These are phyloP conservation scores for Fulvia fulva DNA, from an alignment of 2,329 filamentous ascomycete genomes.

Conservation along the genomic window DNA sequence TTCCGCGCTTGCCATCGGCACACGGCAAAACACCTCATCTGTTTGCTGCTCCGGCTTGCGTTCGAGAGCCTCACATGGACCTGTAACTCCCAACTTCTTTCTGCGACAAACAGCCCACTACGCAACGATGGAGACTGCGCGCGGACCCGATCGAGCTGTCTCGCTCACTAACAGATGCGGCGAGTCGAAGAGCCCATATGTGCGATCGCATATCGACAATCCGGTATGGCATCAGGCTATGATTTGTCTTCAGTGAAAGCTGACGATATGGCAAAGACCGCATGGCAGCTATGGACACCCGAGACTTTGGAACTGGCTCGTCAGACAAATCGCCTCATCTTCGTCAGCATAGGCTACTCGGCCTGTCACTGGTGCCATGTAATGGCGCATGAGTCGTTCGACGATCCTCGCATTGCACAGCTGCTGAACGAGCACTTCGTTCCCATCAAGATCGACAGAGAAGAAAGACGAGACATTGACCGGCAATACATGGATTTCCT, in stretches of 20 bases:
- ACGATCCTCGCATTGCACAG: slow-evolving; percentile 71
- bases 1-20: not conserved
- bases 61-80: not conserved
- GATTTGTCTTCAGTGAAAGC: not conserved
- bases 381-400: slow-evolving; percentile 89
- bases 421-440: slow-evolving; percentile 85
- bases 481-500: slow-evolving; percentile 98
- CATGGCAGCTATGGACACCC: slow-evolving; percentile 84
- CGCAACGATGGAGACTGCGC: slow-evolving; percentile 19
- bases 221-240: slow-evolving; percentile 35
- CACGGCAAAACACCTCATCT: not conserved
- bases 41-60: not conserved
- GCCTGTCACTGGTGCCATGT: slow-evolving; percentile 92
- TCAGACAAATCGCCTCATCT: slow-evolving; percentile 80
- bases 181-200: slow-evolving; percentile 64
- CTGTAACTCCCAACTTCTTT: not conserved
- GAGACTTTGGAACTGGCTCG: slow-evolving; percentile 73
- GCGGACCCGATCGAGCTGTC: slow-evolving; percentile 18
- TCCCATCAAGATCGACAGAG: slow-evolving; percentile 86
- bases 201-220: slow-evolving; percentile 71
- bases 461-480: slow-evolving; percentile 91
- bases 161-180: slow-evolving; percentile 50
- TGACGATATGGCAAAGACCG: slow-evolving; percentile 48
- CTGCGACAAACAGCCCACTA: not conserved
- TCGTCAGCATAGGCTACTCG: slow-evolving; percentile 90